Evolutionary conservation across 2,329 filamentous ascomycete species (phyloP).

Genomic region (Penicillium sp.): DNA sequence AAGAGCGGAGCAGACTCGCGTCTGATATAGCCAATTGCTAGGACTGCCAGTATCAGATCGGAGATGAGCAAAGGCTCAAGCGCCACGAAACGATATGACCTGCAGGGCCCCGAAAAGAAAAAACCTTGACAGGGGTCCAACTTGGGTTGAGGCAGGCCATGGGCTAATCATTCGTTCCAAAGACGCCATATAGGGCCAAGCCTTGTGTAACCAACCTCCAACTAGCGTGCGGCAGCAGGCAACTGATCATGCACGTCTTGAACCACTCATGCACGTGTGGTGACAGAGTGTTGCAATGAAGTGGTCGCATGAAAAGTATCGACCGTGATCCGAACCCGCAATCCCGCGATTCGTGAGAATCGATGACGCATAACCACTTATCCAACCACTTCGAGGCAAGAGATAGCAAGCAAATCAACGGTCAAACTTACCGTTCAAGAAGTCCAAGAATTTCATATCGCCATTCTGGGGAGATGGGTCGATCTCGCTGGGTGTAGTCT

Average conservation of each 20-base stretch:
- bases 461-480: slow-evolving; percentile 24
- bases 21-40: slow-evolving; percentile 17
- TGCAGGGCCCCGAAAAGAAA: slow-evolving; percentile 13
- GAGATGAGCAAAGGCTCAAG: slow-evolving; percentile 2
- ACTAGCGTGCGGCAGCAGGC: slow-evolving; percentile 3
- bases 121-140: slow-evolving; percentile 14
- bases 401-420: slow-evolving; percentile 4
- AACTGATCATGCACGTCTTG: slow-evolving; percentile 5
- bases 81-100: slow-evolving; percentile 9
- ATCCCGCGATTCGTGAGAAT: slow-evolving; percentile 14
- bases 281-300: slow-evolving; percentile 1
- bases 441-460: slow-evolving; percentile 43
- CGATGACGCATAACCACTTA: slow-evolving; percentile 5
- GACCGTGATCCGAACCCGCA: background rate
- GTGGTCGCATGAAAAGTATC: background rate
- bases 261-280: slow-evolving; percentile 1
- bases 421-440: slow-evolving; percentile 42
- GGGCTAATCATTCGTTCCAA: slow-evolving; percentile 12
- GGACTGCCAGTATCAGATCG: background rate
- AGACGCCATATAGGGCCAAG: slow-evolving; percentile 15
- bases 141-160: background rate
- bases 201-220: background rate
- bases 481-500: slow-evolving; percentile 23
- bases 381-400: slow-evolving; percentile 9
- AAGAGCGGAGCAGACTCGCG: slow-evolving; percentile 29